Base-by-base conservation (phyloP, 2,329 filamentous ascomycete species). In the Cryphonectria nitschkei region DNA sequence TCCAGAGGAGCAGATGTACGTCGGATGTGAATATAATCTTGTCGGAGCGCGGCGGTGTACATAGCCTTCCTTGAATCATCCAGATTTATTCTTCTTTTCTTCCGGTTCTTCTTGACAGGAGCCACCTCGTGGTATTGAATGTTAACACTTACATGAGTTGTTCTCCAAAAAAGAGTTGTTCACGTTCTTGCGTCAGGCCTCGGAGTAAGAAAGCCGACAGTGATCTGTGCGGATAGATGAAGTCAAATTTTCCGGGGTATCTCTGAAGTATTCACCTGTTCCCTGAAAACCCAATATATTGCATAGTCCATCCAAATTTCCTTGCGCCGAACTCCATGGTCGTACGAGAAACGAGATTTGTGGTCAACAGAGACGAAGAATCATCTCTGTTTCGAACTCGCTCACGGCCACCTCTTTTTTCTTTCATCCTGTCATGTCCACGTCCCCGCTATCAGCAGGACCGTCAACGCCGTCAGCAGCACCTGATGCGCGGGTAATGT, bases 391-490 rank as follows among this genome's bases (percentile, higher is more conserved):
- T 22, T 39, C n/a, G n/a, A 39, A 7, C n/a, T n/a, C 2, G 19
- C 41, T 34, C 37, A 37, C 16, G 34, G 22, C 39, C 37, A 39
- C 39, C 26, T 32, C 13, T 39, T 46, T 50, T n/a, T 46, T 9
- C 7, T 32, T 32, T 63, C 60, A 69, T 13, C 64, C 75, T 13
- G 81, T 79, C 81, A 82, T 82, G 16, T 76, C 75, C 66, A 80
- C 77, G 29, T 75, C 72, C n/a, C 71, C 75, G 19, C 19, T 16
- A 32, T 37, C 46, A 26, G 16, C 26, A 46, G 22, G 32, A 41
- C 9, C 39, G 43, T 54, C 67, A 19, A 22, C 46, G 46, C 22
- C 46, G 9, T 11, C 1, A 9, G 19, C 22, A 50, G 61, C 54
- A 56, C 58, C 29, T n/a, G 63, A 52, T 4, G 13, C 43, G n/a